Evolutionary conservation across 257 asterid species (phyloP).

Genomic region (Solanum chaucha): DNA sequence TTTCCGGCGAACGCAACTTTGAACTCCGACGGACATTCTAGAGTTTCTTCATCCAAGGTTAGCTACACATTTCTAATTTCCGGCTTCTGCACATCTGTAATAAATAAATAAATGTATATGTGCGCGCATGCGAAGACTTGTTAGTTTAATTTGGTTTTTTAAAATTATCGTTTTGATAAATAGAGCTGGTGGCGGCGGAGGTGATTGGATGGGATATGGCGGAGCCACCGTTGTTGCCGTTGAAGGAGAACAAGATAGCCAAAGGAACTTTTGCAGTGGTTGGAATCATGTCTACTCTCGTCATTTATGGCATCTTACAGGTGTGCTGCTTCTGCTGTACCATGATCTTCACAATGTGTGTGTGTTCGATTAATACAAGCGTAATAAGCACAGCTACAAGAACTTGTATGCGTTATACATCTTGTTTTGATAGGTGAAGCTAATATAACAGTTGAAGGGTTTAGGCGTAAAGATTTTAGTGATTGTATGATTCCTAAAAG

Average conservation of each 20-base stretch:
- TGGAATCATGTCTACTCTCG: slow-evolving; percentile 91
- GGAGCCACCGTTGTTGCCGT: slow-evolving; percentile 38
- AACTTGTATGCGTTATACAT: neutral
- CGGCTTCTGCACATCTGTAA: neutral
- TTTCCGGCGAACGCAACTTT: neutral
- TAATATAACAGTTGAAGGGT: neutral
- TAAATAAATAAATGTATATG: neutral
- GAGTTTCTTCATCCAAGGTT: neutral
- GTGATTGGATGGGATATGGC: slow-evolving; percentile 64
- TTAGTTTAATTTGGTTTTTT: neutral
- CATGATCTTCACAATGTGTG: neutral
- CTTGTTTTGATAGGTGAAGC: neutral
- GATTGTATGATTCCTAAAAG: neutral
- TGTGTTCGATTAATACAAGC: neutral
- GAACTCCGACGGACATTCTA: neutral
- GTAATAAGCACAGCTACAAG: neutral
- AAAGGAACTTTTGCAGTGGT: slow-evolving; percentile 65
- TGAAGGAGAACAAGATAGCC: slow-evolving; percentile 50
- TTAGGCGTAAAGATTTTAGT: neutral
- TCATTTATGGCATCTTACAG: slow-evolving; percentile 87
- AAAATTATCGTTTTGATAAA: neutral
- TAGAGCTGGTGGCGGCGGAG: slow-evolving; percentile 23
- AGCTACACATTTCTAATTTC: neutral
- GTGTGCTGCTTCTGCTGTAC: slow-evolving; percentile 14
- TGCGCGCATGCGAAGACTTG: neutral